phyloP scores from a whole-genome alignment of 306 rosid genomes.

The Dryas octopetala region DNA sequence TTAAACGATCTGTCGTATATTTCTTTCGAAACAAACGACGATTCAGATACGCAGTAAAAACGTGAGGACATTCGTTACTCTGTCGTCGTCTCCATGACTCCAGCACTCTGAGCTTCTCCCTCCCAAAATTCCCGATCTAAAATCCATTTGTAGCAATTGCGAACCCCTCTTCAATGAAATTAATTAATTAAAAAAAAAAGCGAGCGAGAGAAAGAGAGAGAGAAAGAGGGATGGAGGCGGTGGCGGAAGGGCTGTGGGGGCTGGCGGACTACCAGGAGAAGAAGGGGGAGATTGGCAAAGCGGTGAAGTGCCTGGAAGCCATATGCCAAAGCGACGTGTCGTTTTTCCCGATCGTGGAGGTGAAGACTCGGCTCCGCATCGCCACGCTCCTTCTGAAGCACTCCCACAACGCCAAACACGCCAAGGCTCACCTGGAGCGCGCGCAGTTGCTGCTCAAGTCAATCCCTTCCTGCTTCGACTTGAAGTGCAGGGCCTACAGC shows the following conservation, averaged over 20 bases:
- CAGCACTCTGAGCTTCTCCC: neutral
- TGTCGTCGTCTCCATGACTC: neutral
- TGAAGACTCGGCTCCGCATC: constrained; percentile 88
- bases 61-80: neutral
- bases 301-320: constrained; percentile 88
- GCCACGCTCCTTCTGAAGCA: constrained; percentile 82
- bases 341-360: constrained; percentile 87
- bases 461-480: constrained; percentile 82
- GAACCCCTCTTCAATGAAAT: neutral
- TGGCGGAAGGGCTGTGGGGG: constrained; percentile 92
- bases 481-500: constrained; percentile 85
- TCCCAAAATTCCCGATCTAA: neutral
- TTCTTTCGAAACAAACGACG: neutral
- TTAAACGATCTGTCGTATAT: constrained; percentile 4
- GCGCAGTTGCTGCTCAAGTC: constrained; percentile 76
- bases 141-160: neutral
- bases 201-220: neutral
- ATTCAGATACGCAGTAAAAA: neutral
- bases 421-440: constrained; percentile 90
- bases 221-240: constrained; percentile 61
- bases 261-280: constrained; percentile 73
- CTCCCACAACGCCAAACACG: constrained; percentile 79
- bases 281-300: constrained; percentile 69
- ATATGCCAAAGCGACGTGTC: constrained; percentile 79
- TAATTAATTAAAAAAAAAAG: neutral